Percentiles rank a stretch among this genome's conserved stretches.
Conservation (phyloP, 2,329 filamentous ascomycete species). For the Cyanodermella asteris region DNA sequence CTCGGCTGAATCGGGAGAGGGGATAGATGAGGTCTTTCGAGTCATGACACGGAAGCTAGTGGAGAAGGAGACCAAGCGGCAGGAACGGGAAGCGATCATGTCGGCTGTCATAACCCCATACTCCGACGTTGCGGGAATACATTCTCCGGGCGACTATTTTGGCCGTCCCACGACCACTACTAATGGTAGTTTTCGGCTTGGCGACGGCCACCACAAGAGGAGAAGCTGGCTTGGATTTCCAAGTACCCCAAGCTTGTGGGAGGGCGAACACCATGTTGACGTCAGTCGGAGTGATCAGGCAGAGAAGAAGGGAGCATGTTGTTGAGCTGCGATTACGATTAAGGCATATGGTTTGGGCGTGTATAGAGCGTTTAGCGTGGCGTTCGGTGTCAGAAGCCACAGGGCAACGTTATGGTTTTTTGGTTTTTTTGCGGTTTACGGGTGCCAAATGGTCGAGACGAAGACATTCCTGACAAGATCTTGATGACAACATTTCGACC, state of each 20-base stretch:
- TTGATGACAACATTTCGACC: too few species aligned
- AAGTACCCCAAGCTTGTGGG: slow-evolving; percentile 21
- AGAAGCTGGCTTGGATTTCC: slow-evolving; percentile 43
- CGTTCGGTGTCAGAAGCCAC: too few species aligned
- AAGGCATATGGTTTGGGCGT: too few species aligned
- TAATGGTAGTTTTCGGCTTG: slow-evolving; percentile 36
- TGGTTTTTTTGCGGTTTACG: too few species aligned
- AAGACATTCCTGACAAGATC: too few species aligned
- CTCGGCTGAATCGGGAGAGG: slow-evolving; percentile 78
- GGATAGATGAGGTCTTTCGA: slow-evolving; percentile 88
- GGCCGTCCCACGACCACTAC: slow-evolving; percentile 15
- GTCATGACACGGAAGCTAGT: slow-evolving; percentile 68
- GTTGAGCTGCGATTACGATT: too few species aligned
- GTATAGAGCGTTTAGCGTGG: too few species aligned
- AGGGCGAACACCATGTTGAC: slow-evolving; percentile 12
- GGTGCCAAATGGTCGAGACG: too few species aligned
- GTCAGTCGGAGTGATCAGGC: slow-evolving; percentile 13
- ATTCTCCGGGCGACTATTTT: slow-evolving; percentile 11
- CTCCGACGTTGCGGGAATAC: slow-evolving; percentile 14
- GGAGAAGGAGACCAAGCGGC: slow-evolving; percentile 42
- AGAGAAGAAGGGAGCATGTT: slow-evolving; percentile 17
- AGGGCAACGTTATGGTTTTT: too few species aligned
- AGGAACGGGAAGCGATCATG: slow-evolving; percentile 27
- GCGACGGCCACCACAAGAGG: slow-evolving; percentile 36
- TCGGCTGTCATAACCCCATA: slow-evolving; percentile 23